Base-by-base conservation (phyloP, 441 rosid genomes). In the Macaranga tanarius region DNA sequence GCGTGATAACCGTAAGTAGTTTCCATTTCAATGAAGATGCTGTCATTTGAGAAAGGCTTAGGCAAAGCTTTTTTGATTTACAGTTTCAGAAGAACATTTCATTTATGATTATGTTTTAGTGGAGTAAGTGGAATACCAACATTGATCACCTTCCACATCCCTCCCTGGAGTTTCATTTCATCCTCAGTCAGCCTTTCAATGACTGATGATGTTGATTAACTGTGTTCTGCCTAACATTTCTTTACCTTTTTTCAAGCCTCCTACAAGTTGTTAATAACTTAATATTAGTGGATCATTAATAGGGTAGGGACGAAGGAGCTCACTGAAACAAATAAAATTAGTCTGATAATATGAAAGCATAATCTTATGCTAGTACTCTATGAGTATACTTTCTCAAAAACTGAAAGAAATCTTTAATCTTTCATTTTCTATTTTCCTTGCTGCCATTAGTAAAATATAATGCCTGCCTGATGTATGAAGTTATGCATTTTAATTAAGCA, bases 1-100 rank as follows among this genome's bases (percentile, higher is more conserved):
- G 75, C 84, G 63, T 74, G 73, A 75, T 65, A 89, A 75, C 61
- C 83, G 99, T 94, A 88, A 87, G 93, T 81, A 48, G 11, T 22
- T 50, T 65, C 25, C 48, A 54, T 70, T 62, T 54, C 42, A 31
- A 59, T 69, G 8, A 10, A n/a, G 51, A 12, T 26, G n/a, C 54
- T 67, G 28, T 55, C 50, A 47, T 60, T 52, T 11, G 44, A n/a
- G n/a, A n/a, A 40, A 5, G 64, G 20, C 57, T 19, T 40, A 8
- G 1, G 59, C 19, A 62, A 66, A 57, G 64, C 34, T 71, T 25
- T 20, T 67, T 57, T 65, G 40, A 56, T 55, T 12, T 47, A 23
- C 31, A 26, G 34, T 42, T 69, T 54, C 31, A 62, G 28, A 40
- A 23, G 45, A 45, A 60, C 38, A 26, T 69, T 69, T 25, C 26